These are phyloP conservation scores for Gymnopilus junonius DNA, from an alignment of 768 basidiomycete species.

Conservation along the genomic window DNA sequence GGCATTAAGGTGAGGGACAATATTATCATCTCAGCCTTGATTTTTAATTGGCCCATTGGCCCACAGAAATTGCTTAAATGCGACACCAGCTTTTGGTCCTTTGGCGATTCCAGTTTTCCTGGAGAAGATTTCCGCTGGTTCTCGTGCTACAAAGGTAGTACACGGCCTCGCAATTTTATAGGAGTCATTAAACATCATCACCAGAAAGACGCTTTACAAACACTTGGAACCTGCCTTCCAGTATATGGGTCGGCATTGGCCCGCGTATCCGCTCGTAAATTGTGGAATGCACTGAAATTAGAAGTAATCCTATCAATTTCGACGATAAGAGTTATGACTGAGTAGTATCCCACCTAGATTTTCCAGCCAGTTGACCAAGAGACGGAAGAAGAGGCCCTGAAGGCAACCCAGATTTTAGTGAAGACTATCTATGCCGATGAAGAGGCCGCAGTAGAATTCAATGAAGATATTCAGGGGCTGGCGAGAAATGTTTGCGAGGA, in stretches of 20 bases:
- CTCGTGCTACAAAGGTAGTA: conserved; percentile 79
- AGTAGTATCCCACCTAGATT: conserved; percentile 53
- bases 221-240: conserved; percentile 78
- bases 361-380: conserved; percentile 86
- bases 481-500: conserved; percentile 80
- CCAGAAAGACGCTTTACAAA: conserved; percentile 87
- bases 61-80: conserved; percentile 68
- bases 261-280: conserved; percentile 64
- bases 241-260: conserved; percentile 76
- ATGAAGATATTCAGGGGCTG: conserved; percentile 55
- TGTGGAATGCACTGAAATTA: conserved; percentile 92
- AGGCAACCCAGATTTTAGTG: conserved; percentile 73
- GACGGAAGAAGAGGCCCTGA: conserved; percentile 77
- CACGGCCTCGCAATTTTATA: background rate
- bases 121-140: conserved; percentile 88
- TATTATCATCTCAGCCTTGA: background rate
- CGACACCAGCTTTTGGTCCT: conserved; percentile 81
- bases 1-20: conserved; percentile 60
- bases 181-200: background rate
- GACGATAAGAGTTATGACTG: background rate
- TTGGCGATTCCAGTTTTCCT: conserved; percentile 87
- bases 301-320: conserved; percentile 62
- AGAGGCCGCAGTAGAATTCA: conserved; percentile 40
- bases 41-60: conserved; percentile 2
- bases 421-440: conserved; percentile 67